phyloP scores from a whole-genome alignment of 2,329 filamentous ascomycete genomes.

The Emergomyces africanus region DNA sequence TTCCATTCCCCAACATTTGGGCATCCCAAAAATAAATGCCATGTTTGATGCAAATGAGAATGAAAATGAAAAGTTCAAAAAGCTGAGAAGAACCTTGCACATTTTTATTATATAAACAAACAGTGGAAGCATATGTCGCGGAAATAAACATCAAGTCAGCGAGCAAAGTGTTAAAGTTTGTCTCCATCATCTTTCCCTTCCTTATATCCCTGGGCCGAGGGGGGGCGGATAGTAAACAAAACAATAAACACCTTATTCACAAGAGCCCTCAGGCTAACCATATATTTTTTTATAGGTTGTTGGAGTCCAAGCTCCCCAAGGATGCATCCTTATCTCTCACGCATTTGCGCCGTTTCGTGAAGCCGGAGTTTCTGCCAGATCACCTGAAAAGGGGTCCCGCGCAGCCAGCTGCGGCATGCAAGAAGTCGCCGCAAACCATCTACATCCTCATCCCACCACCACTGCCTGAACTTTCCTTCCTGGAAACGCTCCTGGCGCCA shows the following conservation, averaged over 20 bases:
- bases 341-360: conserved; percentile 32
- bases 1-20: background rate
- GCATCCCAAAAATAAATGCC: background rate
- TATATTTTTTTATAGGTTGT: conserved; percentile 19
- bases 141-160: conserved; percentile 34
- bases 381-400: conserved; percentile 12
- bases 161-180: conserved; percentile 32
- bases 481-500: conserved; percentile 25
- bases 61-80: background rate
- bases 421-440: conserved; percentile 19
- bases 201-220: background rate
- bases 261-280: conserved; percentile 1
- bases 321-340: conserved; percentile 20
- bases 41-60: background rate
- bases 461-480: conserved; percentile 21
- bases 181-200: background rate
- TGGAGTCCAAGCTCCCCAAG: conserved; percentile 26
- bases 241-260: background rate
- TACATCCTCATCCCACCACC: conserved; percentile 32
- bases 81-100: background rate
- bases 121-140: conserved; percentile 31
- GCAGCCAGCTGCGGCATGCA: conserved; percentile 10
- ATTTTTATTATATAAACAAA: background rate
- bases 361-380: conserved; percentile 22
- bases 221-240: background rate